phyloP scores from a whole-genome alignment of 139 green algal genomes.

The Tetradesmus obliquus region DNA sequence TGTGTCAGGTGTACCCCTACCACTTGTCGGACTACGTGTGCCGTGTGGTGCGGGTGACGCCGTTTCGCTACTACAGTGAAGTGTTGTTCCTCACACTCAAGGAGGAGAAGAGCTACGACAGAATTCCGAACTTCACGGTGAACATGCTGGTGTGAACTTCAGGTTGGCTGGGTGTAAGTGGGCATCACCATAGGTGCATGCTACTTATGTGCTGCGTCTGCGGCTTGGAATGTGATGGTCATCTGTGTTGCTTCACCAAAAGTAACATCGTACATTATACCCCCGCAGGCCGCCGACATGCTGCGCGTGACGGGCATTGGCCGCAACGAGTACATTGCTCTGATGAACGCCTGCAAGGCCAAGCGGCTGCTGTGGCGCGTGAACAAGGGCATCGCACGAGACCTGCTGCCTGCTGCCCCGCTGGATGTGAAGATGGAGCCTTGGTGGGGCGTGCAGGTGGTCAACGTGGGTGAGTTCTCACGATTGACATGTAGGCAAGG shows the following conservation, averaged over 20 bases:
- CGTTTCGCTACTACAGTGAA: slow-evolving; percentile 76
- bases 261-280: neutral
- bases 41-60: slow-evolving; percentile 85
- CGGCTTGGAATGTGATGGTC: neutral
- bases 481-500: neutral
- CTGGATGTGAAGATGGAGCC: slow-evolving; percentile 62
- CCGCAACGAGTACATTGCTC: slow-evolving; percentile 96
- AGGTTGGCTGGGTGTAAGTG: neutral
- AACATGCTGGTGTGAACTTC: neutral
- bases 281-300: slow-evolving; percentile 85
- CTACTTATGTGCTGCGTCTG: neutral
- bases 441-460: slow-evolving; percentile 87
- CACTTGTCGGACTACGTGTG: slow-evolving; percentile 90
- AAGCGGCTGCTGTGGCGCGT: slow-evolving; percentile 89
- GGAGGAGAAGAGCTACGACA: slow-evolving; percentile 91
- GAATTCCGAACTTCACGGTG: slow-evolving; percentile 96
- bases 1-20: slow-evolving; percentile 86
- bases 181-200: neutral
- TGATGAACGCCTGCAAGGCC: slow-evolving; percentile 90
- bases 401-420: slow-evolving; percentile 30
- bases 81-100: slow-evolving; percentile 83
- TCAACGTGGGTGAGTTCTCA: slow-evolving; percentile 80
- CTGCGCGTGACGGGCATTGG: slow-evolving; percentile 87
- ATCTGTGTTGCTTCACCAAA: neutral
- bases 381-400: slow-evolving; percentile 82